phyloP scores from a whole-genome alignment of 1,284 basidiomycete genomes.

The Ustilago sp. region DNA sequence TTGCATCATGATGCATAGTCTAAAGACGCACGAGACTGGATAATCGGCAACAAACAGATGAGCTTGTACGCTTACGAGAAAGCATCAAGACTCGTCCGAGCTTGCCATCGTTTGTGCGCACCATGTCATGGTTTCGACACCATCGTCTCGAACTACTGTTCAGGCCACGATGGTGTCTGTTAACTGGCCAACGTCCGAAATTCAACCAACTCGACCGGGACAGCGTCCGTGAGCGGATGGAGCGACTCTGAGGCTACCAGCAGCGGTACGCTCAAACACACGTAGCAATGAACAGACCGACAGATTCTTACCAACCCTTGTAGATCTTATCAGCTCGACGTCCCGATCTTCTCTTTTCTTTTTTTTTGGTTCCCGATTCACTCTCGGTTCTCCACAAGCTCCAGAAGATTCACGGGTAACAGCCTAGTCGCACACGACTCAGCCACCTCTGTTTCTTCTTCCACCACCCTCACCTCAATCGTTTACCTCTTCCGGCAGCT shows the following conservation, averaged over 20 bases:
- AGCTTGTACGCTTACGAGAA: slow-evolving; percentile 17
- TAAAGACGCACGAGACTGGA: not conserved
- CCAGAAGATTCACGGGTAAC: slow-evolving; percentile 5
- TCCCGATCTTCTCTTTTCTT: too few relatives aligned
- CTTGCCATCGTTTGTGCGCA: not conserved
- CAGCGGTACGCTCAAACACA: not conserved
- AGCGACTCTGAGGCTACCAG: not conserved
- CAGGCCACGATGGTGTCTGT: not conserved
- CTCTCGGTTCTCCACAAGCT: slow-evolving; percentile 6
- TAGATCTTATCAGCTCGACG: not conserved
- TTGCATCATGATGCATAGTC: slow-evolving; percentile 7
- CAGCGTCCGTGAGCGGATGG: not conserved
- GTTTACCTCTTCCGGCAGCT: not conserved
- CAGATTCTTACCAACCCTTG: not conserved
- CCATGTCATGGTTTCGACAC: slow-evolving; percentile 18
- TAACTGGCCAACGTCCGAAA: not conserved
- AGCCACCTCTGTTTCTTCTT: not conserved
- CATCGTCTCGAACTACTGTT: slow-evolving; percentile 5
- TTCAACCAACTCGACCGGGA: too few relatives aligned
- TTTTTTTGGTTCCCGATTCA: not conserved
- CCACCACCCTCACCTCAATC: not conserved
- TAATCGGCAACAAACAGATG: not conserved
- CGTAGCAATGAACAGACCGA: not conserved
- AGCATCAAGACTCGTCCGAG: not conserved
- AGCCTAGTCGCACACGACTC: slow-evolving; percentile 16